Conservation (phyloP, 805 yeast genomes). For the Candida quercuum region DNA sequence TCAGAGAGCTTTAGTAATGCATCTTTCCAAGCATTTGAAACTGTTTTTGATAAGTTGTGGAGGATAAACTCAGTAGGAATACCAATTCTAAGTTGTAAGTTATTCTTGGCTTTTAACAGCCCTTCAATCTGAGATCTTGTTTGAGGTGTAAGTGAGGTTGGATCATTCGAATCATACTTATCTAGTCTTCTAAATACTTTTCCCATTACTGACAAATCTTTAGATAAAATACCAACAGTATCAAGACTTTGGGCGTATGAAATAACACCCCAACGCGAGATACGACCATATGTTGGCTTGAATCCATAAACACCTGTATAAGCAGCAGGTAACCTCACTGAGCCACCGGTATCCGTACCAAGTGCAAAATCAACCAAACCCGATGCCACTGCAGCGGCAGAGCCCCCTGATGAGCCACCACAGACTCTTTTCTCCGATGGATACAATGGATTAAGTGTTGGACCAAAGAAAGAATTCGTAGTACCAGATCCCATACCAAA, state of each 20-base stretch:
- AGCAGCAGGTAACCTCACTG: slow-evolving; percentile 88
- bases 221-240: slow-evolving; percentile 81
- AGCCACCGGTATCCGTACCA: slow-evolving; percentile 98
- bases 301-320: slow-evolving; percentile 81
- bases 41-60: slow-evolving; percentile 43
- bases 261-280: slow-evolving; percentile 88
- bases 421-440: slow-evolving; percentile 36
- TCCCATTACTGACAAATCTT: slow-evolving; percentile 36
- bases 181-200: slow-evolving; percentile 54
- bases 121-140: slow-evolving; percentile 24
- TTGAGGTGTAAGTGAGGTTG: slow-evolving; percentile 51
- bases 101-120: neutral
- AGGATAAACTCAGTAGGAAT: slow-evolving; percentile 64
- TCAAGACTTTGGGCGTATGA: slow-evolving; percentile 93
- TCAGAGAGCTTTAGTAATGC: slow-evolving; percentile 39
- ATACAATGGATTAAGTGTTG: slow-evolving; percentile 50
- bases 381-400: slow-evolving; percentile 87
- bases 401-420: slow-evolving; percentile 97
- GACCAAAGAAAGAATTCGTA: slow-evolving; percentile 49
- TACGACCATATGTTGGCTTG: slow-evolving; percentile 89
- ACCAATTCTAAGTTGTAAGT: slow-evolving; percentile 50
- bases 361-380: slow-evolving; percentile 66
- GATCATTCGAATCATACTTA: slow-evolving; percentile 66
- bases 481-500: slow-evolving; percentile 94
- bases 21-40: slow-evolving; percentile 41